Evolutionary conservation across 2,329 filamentous ascomycete species (phyloP).

Genomic region (Beauveria varroae): DNA sequence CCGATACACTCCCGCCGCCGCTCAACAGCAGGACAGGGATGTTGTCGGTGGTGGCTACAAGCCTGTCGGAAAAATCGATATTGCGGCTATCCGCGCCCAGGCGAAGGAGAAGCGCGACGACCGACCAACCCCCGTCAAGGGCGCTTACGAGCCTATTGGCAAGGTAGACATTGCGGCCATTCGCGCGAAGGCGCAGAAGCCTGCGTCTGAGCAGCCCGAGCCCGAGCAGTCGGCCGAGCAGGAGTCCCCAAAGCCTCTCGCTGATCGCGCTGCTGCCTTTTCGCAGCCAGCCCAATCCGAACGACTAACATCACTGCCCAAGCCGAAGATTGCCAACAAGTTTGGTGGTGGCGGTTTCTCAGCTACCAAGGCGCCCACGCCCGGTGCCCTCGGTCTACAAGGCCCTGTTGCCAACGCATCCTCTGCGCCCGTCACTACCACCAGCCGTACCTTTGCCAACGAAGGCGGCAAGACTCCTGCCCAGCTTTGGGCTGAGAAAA

Average conservation of each 20-base stretch:
- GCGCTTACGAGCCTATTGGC: conserved; percentile 87
- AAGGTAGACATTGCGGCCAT: conserved; percentile 98
- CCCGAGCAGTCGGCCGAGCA: conserved; percentile 19
- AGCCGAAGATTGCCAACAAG: conserved; percentile 89
- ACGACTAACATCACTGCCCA: conserved; percentile 78
- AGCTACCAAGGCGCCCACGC: conserved; percentile 83
- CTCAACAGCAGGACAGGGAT: conserved; percentile 42
- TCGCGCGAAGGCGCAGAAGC: conserved; percentile 70
- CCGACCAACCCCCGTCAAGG: conserved; percentile 77
- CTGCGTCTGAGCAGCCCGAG: conserved; percentile 32
- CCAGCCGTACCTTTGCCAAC: conserved; percentile 90
- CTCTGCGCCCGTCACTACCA: conserved; percentile 59
- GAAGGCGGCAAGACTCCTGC: conserved; percentile 93
- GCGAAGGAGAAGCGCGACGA: conserved; percentile 66
- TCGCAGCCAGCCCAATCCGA: conserved; percentile 55
- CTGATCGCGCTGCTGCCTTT: conserved; percentile 73
- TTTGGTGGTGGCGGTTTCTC: conserved; percentile 70
- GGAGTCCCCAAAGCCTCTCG: conserved; percentile 50
- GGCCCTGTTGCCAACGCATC: conserved; percentile 49
- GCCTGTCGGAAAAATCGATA: conserved; percentile 95
- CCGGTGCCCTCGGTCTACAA: conserved; percentile 59
- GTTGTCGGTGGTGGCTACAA: conserved; percentile 84
- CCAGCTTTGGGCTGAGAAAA: conserved; percentile 96
- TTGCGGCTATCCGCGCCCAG: conserved; percentile 76
- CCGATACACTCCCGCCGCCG: conserved; percentile 43